phyloP scores from a whole-genome alignment of 2,329 filamentous ascomycete genomes.

The Pezicula neosporulosa region DNA sequence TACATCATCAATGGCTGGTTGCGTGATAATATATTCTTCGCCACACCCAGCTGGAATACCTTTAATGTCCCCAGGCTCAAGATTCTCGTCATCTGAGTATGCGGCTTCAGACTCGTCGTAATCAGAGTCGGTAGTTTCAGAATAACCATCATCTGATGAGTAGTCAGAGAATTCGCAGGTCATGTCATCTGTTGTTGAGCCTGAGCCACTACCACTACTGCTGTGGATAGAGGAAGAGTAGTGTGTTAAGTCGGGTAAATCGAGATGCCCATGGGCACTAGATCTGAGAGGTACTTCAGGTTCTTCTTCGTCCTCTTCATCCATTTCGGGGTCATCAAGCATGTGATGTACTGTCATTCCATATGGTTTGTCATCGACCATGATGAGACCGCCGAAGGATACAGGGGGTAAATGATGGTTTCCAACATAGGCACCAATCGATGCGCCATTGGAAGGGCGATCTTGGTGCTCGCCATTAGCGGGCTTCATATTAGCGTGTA shows the following conservation, averaged over 20 bases:
- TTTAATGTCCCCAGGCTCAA: conserved; percentile 71
- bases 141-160: conserved; percentile 21
- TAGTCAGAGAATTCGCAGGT: conserved; percentile 61
- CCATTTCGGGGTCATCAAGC: conserved; percentile 67
- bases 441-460: conserved; percentile 79
- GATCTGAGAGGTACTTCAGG: conserved; percentile 20
- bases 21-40: conserved; percentile 78
- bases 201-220: conserved; percentile 26
- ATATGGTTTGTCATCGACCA: conserved; percentile 80
- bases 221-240: conserved; percentile 24
- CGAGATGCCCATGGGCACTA: conserved; percentile 14
- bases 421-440: conserved; percentile 86
- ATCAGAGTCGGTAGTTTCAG: conserved; percentile 37
- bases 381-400: conserved; percentile 82
- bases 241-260: conserved; percentile 33
- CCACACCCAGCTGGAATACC: conserved; percentile 74
- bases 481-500: conserved; percentile 37
- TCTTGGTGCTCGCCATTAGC: conserved; percentile 76
- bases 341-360: conserved; percentile 98
- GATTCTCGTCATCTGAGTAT: conserved; percentile 26
- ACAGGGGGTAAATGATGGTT: conserved; percentile 85
- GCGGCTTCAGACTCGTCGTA: conserved; percentile 8
- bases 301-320: conserved; percentile 37
- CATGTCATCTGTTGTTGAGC: conserved; percentile 38
- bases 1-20: conserved; percentile 87